These are phyloP conservation scores for Tetrapisispora taiwanensis DNA, from an alignment of 805 yeast genomes.

Conservation along the genomic window DNA sequence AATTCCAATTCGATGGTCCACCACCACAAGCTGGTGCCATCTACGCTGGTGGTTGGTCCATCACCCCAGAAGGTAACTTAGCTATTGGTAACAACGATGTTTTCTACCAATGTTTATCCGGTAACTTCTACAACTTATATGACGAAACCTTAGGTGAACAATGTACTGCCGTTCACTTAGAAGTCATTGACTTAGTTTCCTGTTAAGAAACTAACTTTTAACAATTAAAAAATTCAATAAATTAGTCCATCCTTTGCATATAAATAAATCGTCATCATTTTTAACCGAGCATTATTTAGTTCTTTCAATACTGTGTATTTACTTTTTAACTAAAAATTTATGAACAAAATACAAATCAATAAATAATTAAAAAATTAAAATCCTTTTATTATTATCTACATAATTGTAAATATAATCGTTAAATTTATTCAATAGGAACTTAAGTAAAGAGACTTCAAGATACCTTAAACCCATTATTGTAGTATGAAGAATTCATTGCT, in stretches of 20 bases:
- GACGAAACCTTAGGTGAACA: slow-evolving; percentile 52
- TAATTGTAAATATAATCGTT: too few species aligned
- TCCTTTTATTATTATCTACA: background rate
- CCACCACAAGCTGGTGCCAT: too few species aligned
- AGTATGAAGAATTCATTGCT: too few species aligned
- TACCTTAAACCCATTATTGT: too few species aligned
- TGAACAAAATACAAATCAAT: background rate
- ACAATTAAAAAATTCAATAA: background rate
- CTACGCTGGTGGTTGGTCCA: too few species aligned
- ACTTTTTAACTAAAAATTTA: background rate
- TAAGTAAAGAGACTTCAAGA: too few species aligned
- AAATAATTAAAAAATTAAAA: background rate
- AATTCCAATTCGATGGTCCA: too few species aligned
- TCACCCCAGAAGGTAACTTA: slow-evolving; percentile 47
- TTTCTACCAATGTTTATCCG: slow-evolving; percentile 69
- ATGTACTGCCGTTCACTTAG: slow-evolving; percentile 53
- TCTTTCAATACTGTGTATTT: background rate
- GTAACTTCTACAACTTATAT: slow-evolving; percentile 70
- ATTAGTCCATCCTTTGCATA: background rate
- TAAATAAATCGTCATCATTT: background rate
- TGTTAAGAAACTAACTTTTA: slow-evolving; percentile 32
- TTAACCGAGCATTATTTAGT: background rate
- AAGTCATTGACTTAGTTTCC: slow-evolving; percentile 45
- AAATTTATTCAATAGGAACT: too few species aligned
- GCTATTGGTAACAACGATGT: slow-evolving; percentile 52